Percentiles rank a stretch among this genome's conserved stretches.
These are phyloP conservation scores for Trichoderma koningii DNA, from an alignment of 2,329 filamentous ascomycete genomes.

Conservation along the genomic window DNA sequence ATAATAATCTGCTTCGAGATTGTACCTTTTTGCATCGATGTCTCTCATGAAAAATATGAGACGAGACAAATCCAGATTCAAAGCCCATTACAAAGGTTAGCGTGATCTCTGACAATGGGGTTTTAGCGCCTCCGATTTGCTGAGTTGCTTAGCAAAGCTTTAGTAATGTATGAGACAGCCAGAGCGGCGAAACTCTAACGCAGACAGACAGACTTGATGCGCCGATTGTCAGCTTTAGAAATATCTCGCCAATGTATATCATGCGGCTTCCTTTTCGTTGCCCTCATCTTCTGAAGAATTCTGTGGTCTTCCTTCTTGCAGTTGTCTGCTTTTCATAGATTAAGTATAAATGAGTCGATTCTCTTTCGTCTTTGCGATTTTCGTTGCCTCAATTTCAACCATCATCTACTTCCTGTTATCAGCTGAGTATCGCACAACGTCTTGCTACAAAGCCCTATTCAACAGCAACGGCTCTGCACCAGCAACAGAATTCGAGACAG, in stretches of 20 bases:
- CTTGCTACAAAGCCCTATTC: constrained; percentile 31
- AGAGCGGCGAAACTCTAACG: neutral
- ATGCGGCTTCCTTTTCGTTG: neutral
- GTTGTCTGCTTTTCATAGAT: neutral
- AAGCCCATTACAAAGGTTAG: constrained; percentile 17
- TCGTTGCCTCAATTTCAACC: constrained; percentile 45
- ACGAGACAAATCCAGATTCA: neutral
- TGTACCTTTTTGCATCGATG: neutral
- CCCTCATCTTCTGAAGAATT: constrained; percentile 3
- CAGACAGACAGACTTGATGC: neutral
- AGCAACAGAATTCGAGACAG: constrained; percentile 25
- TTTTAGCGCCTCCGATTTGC: constrained; percentile 8
- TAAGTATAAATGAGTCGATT: constrained; percentile 46
- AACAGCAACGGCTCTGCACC: constrained; percentile 29
- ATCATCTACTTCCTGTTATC: constrained; percentile 34
- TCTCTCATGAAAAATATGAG: neutral
- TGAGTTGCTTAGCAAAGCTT: constrained; percentile 16
- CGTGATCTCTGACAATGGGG: constrained; percentile 11
- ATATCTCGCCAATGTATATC: constrained; percentile 21
- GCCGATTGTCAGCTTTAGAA: constrained; percentile 23
- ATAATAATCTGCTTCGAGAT: neutral
- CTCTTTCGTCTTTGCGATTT: constrained; percentile 39
- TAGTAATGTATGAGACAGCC: constrained; percentile 6
- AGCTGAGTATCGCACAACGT: constrained; percentile 33
- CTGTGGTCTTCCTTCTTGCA: neutral